Evolutionary conservation across 805 yeast genomes (phyloP), one percentile per base, ranked within the genome.

Genomic region (Candida namnaoensis): DNA sequence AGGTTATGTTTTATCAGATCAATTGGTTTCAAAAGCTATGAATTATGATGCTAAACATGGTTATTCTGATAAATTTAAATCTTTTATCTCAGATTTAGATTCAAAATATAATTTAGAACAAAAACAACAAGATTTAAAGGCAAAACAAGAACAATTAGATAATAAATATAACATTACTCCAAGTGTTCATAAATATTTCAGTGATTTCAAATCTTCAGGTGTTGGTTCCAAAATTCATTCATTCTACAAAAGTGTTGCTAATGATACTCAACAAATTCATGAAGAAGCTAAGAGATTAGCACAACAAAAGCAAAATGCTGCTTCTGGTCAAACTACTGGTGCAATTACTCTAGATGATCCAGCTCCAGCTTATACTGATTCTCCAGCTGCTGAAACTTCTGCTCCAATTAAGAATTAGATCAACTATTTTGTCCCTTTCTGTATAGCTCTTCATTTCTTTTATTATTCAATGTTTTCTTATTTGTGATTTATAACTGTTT

Each of bases 251-350:
- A 70, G 57, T 26, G 69, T 77, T 34, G 73, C 73, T 14, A 67
- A 65, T 44, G 83, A 79, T 48, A 82, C 73, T 1, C 62, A 64
- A 41, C 79, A 78, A 42, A 84, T 84, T 38, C 90, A 85, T 58
- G 71, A 68, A 41, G 91, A 84, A 62, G 95, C 95, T 23, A 69
- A 69, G 48, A 69, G 91, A 52, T 68, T 84, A 55, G 83, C 83
- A 19, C 81, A 74, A 33, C 53, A 54, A 28, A 47, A 58, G n/a
- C 41, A 44, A 39, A n/a, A 34, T 30, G 27, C 35, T 35, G 12
- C 39, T 25, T 5, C 32, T 46, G 44, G 15, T 41, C 45, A 13
- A 40, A 9, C 45, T 3, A 47, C 30, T 7, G 61, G 55, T 2
- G 61, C 56, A 4, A 54, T 11, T 1, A 54, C 51, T 5, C 65